A percentile compares a stretch with the other conserved stretches of the same genome.
These are phyloP conservation scores for Pseudogymnoascus sp. DNA, from an alignment of 2,329 filamentous ascomycete genomes.

Conservation along the genomic window DNA sequence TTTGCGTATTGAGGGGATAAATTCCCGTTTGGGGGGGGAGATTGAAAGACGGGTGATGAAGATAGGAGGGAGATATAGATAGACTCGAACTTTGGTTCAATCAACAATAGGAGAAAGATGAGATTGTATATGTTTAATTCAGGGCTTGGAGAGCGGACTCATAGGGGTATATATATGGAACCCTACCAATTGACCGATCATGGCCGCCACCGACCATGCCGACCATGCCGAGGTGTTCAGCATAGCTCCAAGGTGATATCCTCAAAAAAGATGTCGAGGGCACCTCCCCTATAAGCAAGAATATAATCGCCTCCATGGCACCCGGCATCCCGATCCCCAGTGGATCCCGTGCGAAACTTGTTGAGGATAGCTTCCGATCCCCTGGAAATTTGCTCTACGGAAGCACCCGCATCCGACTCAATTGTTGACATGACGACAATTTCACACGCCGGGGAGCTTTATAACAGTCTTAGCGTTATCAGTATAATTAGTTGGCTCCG, in stretches of 20 bases:
- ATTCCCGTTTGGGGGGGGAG: neutral
- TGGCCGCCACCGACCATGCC: neutral
- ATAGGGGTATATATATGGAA: neutral
- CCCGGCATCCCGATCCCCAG: neutral
- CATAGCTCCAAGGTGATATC: neutral
- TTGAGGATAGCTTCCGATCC: neutral
- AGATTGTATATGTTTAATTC: neutral
- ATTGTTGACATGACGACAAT: neutral
- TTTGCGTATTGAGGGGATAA: neutral
- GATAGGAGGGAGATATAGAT: neutral
- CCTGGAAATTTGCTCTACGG: neutral
- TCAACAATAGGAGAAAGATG: neutral
- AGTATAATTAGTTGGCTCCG: neutral
- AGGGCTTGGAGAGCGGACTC: neutral
- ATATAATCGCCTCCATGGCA: neutral
- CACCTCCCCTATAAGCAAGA: slow-evolving; percentile 1
- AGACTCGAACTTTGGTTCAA: neutral
- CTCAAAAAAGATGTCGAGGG: neutral
- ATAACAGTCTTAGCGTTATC: neutral
- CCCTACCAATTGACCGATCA: neutral
- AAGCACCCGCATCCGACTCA: neutral
- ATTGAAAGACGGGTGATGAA: neutral
- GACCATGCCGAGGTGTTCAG: neutral
- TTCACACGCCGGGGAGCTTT: neutral
- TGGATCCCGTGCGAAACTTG: neutral